Percentiles rank a stretch among this genome's conserved stretches.
These are phyloP conservation scores for Didymellaceae sp. DNA, from an alignment of 2,329 filamentous ascomycete species.

Conservation along the genomic window DNA sequence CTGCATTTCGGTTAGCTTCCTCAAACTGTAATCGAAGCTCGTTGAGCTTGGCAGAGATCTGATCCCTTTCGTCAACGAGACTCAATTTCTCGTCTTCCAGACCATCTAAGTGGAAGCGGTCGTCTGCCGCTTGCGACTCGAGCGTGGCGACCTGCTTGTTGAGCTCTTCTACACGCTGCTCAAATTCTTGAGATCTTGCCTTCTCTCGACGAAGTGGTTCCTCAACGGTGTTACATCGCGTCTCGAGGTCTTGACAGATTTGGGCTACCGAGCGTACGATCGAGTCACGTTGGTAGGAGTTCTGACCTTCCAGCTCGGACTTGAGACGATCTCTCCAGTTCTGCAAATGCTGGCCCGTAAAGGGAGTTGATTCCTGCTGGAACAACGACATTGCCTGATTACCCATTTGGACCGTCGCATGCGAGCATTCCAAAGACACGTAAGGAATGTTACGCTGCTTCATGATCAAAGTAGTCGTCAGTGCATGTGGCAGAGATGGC, in stretches of 20 bases:
- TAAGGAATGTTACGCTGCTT: conserved; percentile 35
- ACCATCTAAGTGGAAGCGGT: conserved; percentile 39
- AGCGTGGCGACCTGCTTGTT: conserved; percentile 47
- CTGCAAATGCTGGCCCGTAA: conserved; percentile 37
- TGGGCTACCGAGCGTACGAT: conserved; percentile 59
- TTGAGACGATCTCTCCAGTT: conserved; percentile 60
- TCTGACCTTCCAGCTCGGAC: conserved; percentile 50
- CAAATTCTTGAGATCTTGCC: conserved; percentile 42
- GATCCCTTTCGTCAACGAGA: conserved; percentile 42
- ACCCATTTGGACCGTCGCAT: conserved; percentile 9
- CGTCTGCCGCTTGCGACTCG: conserved; percentile 32
- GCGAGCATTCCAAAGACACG: conserved; percentile 23
- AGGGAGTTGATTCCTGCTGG: conserved; percentile 50
- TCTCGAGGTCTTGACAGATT: conserved; percentile 63
- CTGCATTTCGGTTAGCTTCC: conserved; percentile 42
- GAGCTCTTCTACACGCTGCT: conserved; percentile 41
- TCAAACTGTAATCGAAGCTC: conserved; percentile 48
- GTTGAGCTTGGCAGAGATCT: conserved; percentile 40
- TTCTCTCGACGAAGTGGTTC: conserved; percentile 58
- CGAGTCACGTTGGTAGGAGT: conserved; percentile 52
- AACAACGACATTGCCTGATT: conserved; percentile 39
- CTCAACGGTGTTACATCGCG: conserved; percentile 62
- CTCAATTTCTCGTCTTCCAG: conserved; percentile 49
- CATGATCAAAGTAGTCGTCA: conserved; percentile 33
- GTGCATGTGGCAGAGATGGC: conserved; percentile 20